Evolutionary conservation across 306 rosid species (phyloP).

Genomic region (Castanopsis chinensis): DNA sequence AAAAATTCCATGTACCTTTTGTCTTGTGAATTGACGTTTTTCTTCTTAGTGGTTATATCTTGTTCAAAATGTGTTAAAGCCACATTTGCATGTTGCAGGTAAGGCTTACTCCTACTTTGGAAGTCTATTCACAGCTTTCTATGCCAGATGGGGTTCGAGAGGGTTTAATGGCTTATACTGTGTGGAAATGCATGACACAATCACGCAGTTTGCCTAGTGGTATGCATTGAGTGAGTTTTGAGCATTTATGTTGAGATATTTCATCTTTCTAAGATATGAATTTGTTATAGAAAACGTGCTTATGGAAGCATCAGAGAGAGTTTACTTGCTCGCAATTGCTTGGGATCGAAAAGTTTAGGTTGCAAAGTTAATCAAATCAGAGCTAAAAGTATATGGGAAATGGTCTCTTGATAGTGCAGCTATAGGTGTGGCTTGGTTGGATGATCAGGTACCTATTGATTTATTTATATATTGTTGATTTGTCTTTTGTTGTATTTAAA

Average conservation of each 20-base stretch:
- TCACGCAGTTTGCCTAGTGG: constrained; percentile 42
- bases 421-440: constrained; percentile 91
- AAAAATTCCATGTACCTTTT: constrained; percentile 35
- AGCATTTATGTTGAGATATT: constrained; percentile 17
- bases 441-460: constrained; percentile 65
- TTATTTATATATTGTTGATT: neutral
- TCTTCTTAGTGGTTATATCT: constrained; percentile 16
- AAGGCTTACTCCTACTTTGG: constrained; percentile 69
- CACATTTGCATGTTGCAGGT: constrained; percentile 51
- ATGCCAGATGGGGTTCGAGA: constrained; percentile 91
- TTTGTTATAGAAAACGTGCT: constrained; percentile 52
- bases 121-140: constrained; percentile 70
- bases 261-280: constrained; percentile 26
- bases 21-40: constrained; percentile 24
- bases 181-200: constrained; percentile 81
- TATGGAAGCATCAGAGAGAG: constrained; percentile 63
- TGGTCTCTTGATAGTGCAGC: constrained; percentile 95
- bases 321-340: constrained; percentile 92
- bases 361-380: constrained; percentile 83
- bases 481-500: constrained; percentile 9
- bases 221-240: constrained; percentile 36
- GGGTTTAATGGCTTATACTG: constrained; percentile 96
- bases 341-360: constrained; percentile 95
- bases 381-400: constrained; percentile 70
- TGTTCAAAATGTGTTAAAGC: constrained; percentile 20